Conservation (phyloP, 2,329 filamentous ascomycete species). For the Phaeophleospora eucalypticola region DNA sequence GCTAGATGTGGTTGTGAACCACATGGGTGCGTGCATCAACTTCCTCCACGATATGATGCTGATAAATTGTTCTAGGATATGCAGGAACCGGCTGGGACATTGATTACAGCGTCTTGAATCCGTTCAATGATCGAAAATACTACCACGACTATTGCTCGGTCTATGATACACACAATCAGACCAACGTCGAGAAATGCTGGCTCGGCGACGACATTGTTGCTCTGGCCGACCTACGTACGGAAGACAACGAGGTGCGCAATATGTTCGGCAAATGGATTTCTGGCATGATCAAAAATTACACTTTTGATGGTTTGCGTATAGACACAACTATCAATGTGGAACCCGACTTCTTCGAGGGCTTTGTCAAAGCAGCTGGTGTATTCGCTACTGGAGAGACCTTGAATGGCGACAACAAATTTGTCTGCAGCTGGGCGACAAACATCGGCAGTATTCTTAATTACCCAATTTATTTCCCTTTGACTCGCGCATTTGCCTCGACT, state of each 20-base stretch:
- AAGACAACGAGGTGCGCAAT: slow-evolving; percentile 38
- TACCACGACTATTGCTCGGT: slow-evolving; percentile 59
- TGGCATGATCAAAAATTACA: slow-evolving; percentile 41
- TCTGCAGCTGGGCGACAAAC: slow-evolving; percentile 35
- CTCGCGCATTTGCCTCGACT: slow-evolving; percentile 34
- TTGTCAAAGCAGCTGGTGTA: slow-evolving; percentile 33
- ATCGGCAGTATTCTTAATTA: slow-evolving; percentile 39
- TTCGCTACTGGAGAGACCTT: slow-evolving; percentile 39
- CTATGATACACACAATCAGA: slow-evolving; percentile 47
- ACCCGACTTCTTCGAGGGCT: slow-evolving; percentile 35
- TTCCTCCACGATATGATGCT: background rate
- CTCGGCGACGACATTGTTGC: slow-evolving; percentile 47
- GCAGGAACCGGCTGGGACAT: slow-evolving; percentile 45
- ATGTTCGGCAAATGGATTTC: slow-evolving; percentile 41
- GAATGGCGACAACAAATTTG: slow-evolving; percentile 29
- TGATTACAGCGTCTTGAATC: slow-evolving; percentile 51
- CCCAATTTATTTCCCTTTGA: slow-evolving; percentile 38
- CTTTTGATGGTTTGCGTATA: slow-evolving; percentile 39
- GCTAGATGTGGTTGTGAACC: slow-evolving; percentile 58
- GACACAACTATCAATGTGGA: slow-evolving; percentile 39
- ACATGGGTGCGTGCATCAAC: slow-evolving; percentile 33
- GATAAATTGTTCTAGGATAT: slow-evolving; percentile 32
- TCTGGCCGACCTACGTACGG: slow-evolving; percentile 46
- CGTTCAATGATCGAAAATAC: slow-evolving; percentile 55
- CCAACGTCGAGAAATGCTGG: slow-evolving; percentile 46